These are phyloP conservation scores for Xylariaceae sp. DNA, from an alignment of 2,329 filamentous ascomycete genomes.

Conservation along the genomic window DNA sequence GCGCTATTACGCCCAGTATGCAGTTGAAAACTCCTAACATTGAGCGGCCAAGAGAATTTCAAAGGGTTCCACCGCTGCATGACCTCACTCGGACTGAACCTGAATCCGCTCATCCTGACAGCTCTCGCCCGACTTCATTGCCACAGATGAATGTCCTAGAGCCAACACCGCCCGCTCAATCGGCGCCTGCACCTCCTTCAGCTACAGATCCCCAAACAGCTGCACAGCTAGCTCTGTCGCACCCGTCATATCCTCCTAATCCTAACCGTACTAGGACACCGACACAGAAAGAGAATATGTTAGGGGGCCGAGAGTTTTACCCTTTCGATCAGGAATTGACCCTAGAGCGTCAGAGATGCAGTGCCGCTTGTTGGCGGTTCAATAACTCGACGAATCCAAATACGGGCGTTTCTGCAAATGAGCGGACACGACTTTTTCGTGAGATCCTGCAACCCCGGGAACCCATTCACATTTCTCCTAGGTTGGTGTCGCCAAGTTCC, in stretches of 20 bases:
- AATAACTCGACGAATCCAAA: constrained; percentile 78
- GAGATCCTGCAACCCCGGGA: constrained; percentile 66
- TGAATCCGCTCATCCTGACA: constrained; percentile 37
- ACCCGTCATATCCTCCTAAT: constrained; percentile 44
- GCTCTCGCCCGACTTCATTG: constrained; percentile 47
- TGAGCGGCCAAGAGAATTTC: constrained; percentile 50
- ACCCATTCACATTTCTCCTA: constrained; percentile 52
- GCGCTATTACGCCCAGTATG: constrained; percentile 41
- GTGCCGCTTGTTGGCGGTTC: constrained; percentile 75
- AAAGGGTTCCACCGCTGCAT: constrained; percentile 58
- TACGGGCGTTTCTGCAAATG: constrained; percentile 63
- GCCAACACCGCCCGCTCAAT: constrained; percentile 47
- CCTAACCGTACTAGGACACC: constrained; percentile 29
- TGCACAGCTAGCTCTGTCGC: constrained; percentile 57
- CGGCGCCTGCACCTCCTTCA: constrained; percentile 31
- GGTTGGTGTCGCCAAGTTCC: constrained; percentile 47
- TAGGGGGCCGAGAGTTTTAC: constrained; percentile 72
- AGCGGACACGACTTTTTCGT: constrained; percentile 66
- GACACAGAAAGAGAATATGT: constrained; percentile 88
- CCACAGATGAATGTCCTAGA: constrained; percentile 57
- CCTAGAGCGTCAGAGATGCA: constrained; percentile 81
- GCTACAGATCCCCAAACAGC: constrained; percentile 49
- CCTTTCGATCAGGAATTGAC: constrained; percentile 75
- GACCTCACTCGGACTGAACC: constrained; percentile 52
- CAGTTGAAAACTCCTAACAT: constrained; percentile 31